phyloP scores from a whole-genome alignment of 169 alveolate species.

The Eimeria necatrix region DNA sequence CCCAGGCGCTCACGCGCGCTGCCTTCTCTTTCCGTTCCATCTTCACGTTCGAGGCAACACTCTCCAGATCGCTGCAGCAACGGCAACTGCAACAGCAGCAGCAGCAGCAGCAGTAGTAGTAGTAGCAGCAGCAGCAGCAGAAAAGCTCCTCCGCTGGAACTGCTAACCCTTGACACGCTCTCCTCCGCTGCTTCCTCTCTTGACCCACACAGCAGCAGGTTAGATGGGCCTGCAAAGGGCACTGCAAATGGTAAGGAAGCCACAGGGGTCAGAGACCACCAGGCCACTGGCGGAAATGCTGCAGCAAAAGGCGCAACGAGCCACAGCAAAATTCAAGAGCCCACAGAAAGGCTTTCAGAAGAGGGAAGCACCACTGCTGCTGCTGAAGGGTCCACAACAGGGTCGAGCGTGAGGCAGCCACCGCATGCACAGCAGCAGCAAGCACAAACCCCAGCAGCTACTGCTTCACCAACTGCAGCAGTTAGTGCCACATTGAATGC shows the following conservation, averaged over 20 bases:
- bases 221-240: too few relatives aligned
- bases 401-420: background rate
- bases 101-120: constrained; percentile 51
- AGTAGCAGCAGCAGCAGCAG: constrained; percentile 20
- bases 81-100: background rate
- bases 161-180: too few relatives aligned
- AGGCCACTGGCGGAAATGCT: too few relatives aligned
- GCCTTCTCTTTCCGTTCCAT: background rate
- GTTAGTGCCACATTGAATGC: background rate
- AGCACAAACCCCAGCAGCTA: too few relatives aligned
- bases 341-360: background rate
- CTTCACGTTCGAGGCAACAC: background rate
- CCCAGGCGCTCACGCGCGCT: background rate
- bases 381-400: background rate
- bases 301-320: too few relatives aligned
- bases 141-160: background rate
- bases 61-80: background rate
- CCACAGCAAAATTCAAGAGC: background rate
- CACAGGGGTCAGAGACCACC: too few relatives aligned
- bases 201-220: too few relatives aligned
- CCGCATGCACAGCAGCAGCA: too few relatives aligned
- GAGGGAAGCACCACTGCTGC: background rate
- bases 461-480: background rate
- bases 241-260: too few relatives aligned
- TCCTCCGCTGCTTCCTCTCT: too few relatives aligned